Evolutionary conservation across 2,329 filamentous ascomycete species (phyloP).

Genomic region (Epichloe coenophiala): DNA sequence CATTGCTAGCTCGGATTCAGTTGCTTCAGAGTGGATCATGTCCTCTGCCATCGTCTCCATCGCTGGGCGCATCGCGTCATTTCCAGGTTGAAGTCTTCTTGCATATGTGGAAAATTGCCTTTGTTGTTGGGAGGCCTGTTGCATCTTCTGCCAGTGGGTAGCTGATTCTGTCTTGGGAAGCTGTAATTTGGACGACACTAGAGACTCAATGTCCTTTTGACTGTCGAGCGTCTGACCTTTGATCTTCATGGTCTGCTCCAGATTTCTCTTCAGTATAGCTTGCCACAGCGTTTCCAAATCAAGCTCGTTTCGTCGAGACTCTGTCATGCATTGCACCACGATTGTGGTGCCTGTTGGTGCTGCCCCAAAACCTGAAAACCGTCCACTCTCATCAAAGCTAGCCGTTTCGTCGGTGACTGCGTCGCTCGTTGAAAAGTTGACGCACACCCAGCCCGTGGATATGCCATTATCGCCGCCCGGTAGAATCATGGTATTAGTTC

Average conservation of each 20-base stretch:
- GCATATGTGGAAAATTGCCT: slow-evolving; percentile 21
- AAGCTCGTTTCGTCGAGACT: slow-evolving; percentile 36
- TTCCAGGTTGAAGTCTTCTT: slow-evolving; percentile 10
- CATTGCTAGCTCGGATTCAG: slow-evolving; percentile 7
- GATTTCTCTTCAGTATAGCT: slow-evolving; percentile 23
- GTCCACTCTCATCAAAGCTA: slow-evolving; percentile 33
- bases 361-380: slow-evolving; percentile 66
- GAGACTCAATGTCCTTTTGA: slow-evolving; percentile 15
- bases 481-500: slow-evolving; percentile 52
- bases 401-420: slow-evolving; percentile 33
- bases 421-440: slow-evolving; percentile 66
- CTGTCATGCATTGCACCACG: slow-evolving; percentile 45
- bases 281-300: slow-evolving; percentile 40
- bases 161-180: slow-evolving; percentile 17
- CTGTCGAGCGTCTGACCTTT: slow-evolving; percentile 13
- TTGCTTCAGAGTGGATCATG: neutral
- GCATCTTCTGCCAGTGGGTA: slow-evolving; percentile 21
- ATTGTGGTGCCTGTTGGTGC: slow-evolving; percentile 35
- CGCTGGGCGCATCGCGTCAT: neutral
- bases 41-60: neutral
- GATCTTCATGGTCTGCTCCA: slow-evolving; percentile 18
- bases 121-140: slow-evolving; percentile 20
- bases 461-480: slow-evolving; percentile 69
- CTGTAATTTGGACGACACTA: slow-evolving; percentile 21
- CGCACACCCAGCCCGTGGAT: slow-evolving; percentile 89